Percentiles rank a stretch among this genome's conserved stretches.
These are phyloP conservation scores for Penicillium sumatraense DNA, from an alignment of 2,329 filamentous ascomycete genomes.

Conservation along the genomic window DNA sequence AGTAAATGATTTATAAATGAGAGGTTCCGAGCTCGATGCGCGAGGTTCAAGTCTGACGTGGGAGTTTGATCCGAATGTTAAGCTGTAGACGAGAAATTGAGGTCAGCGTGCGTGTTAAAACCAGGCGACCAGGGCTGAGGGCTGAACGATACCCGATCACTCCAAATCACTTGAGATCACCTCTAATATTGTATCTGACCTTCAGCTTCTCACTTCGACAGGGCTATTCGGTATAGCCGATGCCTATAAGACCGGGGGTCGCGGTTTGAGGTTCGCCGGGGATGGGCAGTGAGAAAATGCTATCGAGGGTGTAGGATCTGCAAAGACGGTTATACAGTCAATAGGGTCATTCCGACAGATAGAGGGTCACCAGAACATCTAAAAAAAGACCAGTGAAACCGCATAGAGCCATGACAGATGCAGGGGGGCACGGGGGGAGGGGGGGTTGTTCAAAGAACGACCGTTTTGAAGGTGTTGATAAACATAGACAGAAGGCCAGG, in stretches of 20 bases:
- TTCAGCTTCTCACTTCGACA: not conserved
- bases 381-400: slow-evolving; percentile 28
- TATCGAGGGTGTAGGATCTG: slow-evolving; percentile 22
- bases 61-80: not conserved
- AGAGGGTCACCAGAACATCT: slow-evolving; percentile 4
- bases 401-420: slow-evolving; percentile 23
- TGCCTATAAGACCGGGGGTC: not conserved
- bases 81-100: not conserved
- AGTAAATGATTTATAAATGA: not conserved
- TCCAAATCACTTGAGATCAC: slow-evolving; percentile 4
- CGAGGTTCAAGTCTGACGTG: slow-evolving; percentile 2
- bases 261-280: not conserved
- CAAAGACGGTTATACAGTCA: slow-evolving; percentile 15
- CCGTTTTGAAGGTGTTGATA: slow-evolving; percentile 9
- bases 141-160: slow-evolving; percentile 18
- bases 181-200: not conserved
- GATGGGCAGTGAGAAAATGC: slow-evolving; percentile 3
- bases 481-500: slow-evolving; percentile 22
- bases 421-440: slow-evolving; percentile 15
- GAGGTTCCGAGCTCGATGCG: slow-evolving; percentile 1
- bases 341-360: slow-evolving; percentile 12
- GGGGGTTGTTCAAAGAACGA: slow-evolving; percentile 13
- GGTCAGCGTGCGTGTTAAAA: slow-evolving; percentile 12
- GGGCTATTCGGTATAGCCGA: not conserved
- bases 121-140: slow-evolving; percentile 10